Conservation (phyloP, 2,329 filamentous ascomycete species). For the Pseudogymnoascus sp. region DNA sequence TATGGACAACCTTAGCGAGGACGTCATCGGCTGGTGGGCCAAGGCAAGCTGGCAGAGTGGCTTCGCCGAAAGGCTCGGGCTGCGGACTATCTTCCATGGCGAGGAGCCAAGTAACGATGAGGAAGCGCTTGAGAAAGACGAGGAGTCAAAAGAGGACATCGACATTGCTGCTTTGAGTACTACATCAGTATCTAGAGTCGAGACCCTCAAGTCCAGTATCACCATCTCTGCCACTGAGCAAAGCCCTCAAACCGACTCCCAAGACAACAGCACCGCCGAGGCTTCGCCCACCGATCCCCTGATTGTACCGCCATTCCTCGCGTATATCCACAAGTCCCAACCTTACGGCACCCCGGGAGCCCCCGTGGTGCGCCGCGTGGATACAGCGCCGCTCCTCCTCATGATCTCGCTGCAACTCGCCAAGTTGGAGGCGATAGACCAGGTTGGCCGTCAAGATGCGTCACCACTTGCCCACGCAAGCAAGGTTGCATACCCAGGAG, state of each 20-base stretch:
- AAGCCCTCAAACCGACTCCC: conserved; percentile 11
- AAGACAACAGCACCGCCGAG: conserved; percentile 16
- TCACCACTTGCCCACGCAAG: conserved; percentile 70
- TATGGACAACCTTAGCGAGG: conserved; percentile 83
- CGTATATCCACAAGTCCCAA: conserved; percentile 66
- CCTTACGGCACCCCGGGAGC: conserved; percentile 30
- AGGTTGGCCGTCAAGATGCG: conserved; percentile 46
- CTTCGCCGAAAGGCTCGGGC: conserved; percentile 66
- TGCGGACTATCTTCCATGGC: conserved; percentile 57
- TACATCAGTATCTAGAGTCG: conserved; percentile 24
- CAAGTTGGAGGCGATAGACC: conserved; percentile 67
- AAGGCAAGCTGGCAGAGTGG: conserved; percentile 88
- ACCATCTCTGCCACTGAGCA: conserved; percentile 8
- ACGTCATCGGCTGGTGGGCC: conserved; percentile 90
- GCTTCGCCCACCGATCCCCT: conserved; percentile 26
- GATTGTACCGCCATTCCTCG: conserved; percentile 65
- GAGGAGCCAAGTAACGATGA: conserved; percentile 34
- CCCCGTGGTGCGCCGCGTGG: conserved; percentile 76
- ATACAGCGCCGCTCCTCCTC: conserved; percentile 75
- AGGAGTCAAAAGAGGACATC: conserved; percentile 22
- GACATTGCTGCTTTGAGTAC: conserved; percentile 26
- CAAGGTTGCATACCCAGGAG: conserved; percentile 78
- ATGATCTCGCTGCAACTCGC: conserved; percentile 78
- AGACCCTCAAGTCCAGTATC: conserved; percentile 14
- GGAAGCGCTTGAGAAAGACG: conserved; percentile 25